Evolutionary conservation across 495 filamentous ascomycete genomes (phyloP).

Genomic region (Penicillium macrosclerotiorum): DNA sequence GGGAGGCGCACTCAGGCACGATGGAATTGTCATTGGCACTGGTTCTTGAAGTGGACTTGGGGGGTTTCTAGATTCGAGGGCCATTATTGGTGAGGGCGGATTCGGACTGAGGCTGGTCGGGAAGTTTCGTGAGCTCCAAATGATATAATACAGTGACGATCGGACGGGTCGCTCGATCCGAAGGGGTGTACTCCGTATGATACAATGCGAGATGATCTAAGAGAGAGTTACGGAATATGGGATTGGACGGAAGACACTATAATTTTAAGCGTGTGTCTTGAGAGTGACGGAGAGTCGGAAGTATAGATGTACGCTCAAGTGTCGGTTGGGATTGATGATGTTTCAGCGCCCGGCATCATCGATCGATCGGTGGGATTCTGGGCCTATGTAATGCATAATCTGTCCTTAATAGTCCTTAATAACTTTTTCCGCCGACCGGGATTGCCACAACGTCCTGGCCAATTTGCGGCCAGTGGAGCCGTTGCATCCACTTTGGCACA

Average conservation of each 20-base stretch:
- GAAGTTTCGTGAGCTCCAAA: background rate
- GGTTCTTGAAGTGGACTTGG: background rate
- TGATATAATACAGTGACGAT: background rate
- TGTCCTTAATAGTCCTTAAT: background rate
- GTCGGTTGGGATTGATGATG: background rate
- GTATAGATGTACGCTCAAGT: no score
- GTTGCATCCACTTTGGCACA: background rate
- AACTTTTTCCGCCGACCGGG: no score
- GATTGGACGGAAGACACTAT: no score
- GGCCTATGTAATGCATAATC: background rate
- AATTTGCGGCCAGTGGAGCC: slow-evolving; percentile 8
- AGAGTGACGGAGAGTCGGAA: no score
- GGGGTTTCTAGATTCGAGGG: background rate
- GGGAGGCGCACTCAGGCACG: background rate
- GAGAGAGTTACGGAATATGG: no score
- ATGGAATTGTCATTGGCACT: background rate
- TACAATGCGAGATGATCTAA: no score
- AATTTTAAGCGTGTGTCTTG: no score
- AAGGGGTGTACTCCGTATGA: no score
- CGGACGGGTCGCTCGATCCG: background rate
- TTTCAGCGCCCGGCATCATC: background rate
- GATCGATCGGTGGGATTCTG: slow-evolving; percentile 1
- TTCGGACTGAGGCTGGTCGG: background rate
- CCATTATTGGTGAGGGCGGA: background rate
- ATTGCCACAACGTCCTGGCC: background rate